Conservation (phyloP, 208 protist species). For the Novymonas esmeraldas region DNA sequence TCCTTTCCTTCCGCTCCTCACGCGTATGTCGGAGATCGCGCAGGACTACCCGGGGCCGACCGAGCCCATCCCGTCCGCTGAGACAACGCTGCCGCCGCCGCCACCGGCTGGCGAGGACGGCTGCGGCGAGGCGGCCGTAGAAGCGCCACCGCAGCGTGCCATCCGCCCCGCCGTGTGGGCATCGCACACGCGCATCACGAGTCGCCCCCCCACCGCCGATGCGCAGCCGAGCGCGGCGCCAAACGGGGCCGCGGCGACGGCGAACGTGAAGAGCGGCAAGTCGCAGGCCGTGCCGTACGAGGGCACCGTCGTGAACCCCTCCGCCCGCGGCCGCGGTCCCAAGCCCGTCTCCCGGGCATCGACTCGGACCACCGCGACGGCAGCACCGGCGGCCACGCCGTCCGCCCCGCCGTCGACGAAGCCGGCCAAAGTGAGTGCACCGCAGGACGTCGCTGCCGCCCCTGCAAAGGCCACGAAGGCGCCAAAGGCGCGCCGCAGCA, state of each 20-base stretch:
- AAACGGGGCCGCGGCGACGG: background rate
- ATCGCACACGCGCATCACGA: background rate
- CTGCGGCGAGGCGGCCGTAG: background rate
- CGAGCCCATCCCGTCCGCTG: background rate
- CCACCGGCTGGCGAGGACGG: background rate
- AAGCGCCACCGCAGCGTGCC: background rate
- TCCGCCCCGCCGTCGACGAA: background rate
- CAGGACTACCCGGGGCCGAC: background rate
- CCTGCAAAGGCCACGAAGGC: background rate
- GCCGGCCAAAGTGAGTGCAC: background rate
- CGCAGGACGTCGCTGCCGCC: background rate
- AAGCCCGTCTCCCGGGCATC: background rate
- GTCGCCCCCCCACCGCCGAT: background rate
- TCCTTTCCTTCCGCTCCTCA: background rate
- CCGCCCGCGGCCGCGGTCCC: background rate
- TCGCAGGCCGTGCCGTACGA: conserved; percentile 22
- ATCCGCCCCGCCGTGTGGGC: background rate
- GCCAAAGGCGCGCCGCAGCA: background rate
- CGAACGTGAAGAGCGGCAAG: background rate
- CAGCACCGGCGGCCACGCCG: background rate
- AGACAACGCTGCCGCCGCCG: background rate
- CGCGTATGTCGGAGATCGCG: background rate
- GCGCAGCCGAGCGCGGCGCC: background rate
- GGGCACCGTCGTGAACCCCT: conserved; percentile 4
- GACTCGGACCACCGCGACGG: background rate